phyloP scores from a whole-genome alignment of 2,329 filamentous ascomycete species.

The Aurifilum marmelostoma region DNA sequence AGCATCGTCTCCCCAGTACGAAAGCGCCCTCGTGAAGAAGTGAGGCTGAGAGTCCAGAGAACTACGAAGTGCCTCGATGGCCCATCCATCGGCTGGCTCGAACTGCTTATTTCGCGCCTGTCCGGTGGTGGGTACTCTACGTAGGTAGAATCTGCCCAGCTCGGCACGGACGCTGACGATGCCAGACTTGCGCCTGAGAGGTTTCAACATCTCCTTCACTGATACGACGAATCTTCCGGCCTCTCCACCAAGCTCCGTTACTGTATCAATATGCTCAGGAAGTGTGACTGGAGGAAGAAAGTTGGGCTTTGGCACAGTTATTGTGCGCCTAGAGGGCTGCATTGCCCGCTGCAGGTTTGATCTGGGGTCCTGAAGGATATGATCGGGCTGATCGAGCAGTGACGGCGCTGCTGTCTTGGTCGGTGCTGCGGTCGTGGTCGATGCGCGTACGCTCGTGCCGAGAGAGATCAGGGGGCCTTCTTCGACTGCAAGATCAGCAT shows the following conservation, averaged over 20 bases:
- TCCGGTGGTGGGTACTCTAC: conserved; percentile 27
- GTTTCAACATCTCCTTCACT: conserved; percentile 15
- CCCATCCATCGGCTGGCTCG: conserved; percentile 34
- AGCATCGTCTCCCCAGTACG: conserved; percentile 34
- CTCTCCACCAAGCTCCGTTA: background rate
- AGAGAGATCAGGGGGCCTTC: background rate
- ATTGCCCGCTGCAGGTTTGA: conserved; percentile 14
- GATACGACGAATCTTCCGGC: background rate
- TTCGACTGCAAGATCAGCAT: background rate
- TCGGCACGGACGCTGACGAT: conserved; percentile 35
- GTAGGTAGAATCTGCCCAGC: conserved; percentile 37
- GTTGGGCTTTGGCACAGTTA: conserved; percentile 10
- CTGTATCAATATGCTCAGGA: background rate
- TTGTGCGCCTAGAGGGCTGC: background rate
- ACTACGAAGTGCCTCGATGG: conserved; percentile 22
- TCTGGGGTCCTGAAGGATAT: background rate
- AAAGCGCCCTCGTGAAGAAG: conserved; percentile 37
- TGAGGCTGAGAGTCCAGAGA: conserved; percentile 31
- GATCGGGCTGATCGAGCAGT: conserved; percentile 15
- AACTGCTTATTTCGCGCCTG: conserved; percentile 34
- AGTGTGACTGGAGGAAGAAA: background rate
- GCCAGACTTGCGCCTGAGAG: conserved; percentile 7
- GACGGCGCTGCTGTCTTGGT: background rate
- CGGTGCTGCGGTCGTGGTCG: background rate
- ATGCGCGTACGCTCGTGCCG: no score